phyloP scores from a whole-genome alignment of 73 alveolate genomes.

The Paraurostyla sp. region DNA sequence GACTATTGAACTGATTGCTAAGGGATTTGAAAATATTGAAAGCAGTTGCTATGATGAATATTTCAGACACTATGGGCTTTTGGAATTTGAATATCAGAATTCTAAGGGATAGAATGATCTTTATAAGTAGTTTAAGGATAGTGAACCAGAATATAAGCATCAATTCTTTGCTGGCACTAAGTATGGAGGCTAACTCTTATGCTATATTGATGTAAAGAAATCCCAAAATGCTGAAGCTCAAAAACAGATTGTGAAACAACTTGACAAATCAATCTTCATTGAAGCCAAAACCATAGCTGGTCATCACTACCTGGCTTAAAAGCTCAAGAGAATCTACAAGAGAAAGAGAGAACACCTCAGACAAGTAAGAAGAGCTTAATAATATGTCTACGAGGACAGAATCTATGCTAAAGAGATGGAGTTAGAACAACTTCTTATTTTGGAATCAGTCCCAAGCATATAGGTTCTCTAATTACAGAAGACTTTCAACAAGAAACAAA shows the following conservation, averaged over 20 bases:
- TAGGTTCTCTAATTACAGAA: background rate
- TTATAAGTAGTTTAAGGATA: constrained; percentile 12
- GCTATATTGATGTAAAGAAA: background rate
- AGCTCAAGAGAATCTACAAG: constrained; percentile 1
- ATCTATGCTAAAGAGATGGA: background rate
- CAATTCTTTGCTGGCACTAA: constrained; percentile 29
- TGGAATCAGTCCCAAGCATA: background rate
- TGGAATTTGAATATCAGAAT: constrained; percentile 16
- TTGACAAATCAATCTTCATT: background rate
- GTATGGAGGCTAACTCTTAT: background rate
- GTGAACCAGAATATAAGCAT: constrained; percentile 48
- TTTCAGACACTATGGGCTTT: constrained; percentile 9
- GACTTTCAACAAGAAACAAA: background rate
- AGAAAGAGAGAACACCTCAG: background rate
- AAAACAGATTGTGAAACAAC: background rate
- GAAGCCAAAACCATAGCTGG: constrained; percentile 9
- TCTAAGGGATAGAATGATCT: constrained; percentile 39
- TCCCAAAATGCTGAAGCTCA: background rate
- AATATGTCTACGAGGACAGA: constrained; percentile 39
- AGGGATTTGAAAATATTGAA: constrained; percentile 33
- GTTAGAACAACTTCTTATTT: background rate
- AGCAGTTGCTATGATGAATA: constrained; percentile 55
- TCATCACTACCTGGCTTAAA: background rate
- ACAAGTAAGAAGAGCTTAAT: background rate
- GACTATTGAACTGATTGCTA: background rate